Evolutionary conservation across 345 rosid genomes (phyloP).

Genomic region (Salix exigua): DNA sequence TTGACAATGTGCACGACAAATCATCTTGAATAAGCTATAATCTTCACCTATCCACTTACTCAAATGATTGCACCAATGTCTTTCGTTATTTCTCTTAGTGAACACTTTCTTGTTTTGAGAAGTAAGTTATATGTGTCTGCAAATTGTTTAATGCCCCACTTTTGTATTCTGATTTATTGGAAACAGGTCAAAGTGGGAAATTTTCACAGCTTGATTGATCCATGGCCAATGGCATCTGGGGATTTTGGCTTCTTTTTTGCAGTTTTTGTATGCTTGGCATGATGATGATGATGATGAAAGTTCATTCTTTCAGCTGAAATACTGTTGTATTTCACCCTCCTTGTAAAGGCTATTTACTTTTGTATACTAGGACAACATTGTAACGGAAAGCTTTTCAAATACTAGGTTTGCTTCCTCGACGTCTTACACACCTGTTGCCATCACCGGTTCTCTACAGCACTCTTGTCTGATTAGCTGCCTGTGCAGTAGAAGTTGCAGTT

Average conservation of each 20-base stretch:
- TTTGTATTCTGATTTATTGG: background rate
- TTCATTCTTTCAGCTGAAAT: background rate
- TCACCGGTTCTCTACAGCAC: background rate
- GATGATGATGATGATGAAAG: background rate
- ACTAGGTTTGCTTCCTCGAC: background rate
- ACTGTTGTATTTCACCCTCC: background rate
- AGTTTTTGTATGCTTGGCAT: background rate
- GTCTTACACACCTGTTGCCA: background rate
- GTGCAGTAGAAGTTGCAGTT: no score
- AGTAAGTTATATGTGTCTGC: background rate
- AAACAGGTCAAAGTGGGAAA: background rate
- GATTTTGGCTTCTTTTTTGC: background rate
- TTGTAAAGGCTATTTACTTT: background rate
- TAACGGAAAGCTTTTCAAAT: background rate
- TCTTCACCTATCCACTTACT: background rate
- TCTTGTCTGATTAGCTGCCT: no score
- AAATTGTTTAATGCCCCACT: background rate
- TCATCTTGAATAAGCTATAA: background rate
- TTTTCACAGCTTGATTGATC: background rate
- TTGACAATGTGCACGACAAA: background rate
- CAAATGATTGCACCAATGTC: background rate
- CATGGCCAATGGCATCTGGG: background rate
- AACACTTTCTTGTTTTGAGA: background rate
- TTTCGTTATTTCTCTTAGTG: background rate
- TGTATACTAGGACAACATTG: background rate